phyloP scores from a whole-genome alignment of 2,329 filamentous ascomycete genomes.

The Westerdykella ornata region DNA sequence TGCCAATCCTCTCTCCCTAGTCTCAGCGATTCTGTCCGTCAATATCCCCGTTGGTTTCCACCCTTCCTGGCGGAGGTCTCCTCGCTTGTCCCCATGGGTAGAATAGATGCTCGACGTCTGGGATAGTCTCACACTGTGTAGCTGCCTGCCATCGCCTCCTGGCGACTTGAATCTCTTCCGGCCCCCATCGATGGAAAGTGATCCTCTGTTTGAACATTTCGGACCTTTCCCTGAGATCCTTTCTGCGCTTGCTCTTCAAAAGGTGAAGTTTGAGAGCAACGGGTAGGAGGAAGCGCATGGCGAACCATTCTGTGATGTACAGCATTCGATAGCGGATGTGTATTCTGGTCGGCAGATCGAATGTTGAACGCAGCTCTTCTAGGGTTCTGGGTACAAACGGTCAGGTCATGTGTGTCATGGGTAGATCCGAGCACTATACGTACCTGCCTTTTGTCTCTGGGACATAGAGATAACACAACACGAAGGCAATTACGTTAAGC shows the following conservation, averaged over 20 bases:
- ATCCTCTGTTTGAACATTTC: neutral
- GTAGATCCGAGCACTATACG: neutral
- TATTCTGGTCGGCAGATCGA: constrained; percentile 17
- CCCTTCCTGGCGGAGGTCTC: neutral
- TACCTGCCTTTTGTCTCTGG: constrained; percentile 18
- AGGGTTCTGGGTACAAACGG: constrained; percentile 9
- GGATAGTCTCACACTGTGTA: neutral
- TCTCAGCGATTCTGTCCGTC: too few relatives aligned
- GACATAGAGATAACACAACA: constrained; percentile 23
- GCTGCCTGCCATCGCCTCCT: neutral
- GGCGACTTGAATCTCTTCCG: neutral
- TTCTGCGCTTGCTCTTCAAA: neutral
- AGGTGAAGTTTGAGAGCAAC: neutral
- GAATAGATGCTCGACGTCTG: neutral
- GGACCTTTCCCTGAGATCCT: neutral
- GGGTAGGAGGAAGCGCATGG: constrained; percentile 9
- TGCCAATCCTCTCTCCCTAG: too few relatives aligned
- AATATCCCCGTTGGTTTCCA: too few relatives aligned
- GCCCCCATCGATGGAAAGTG: neutral
- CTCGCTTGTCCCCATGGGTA: neutral
- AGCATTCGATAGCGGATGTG: constrained; percentile 13
- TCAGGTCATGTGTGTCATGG: neutral
- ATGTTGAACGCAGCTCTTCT: constrained; percentile 20
- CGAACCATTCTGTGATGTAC: constrained; percentile 12
- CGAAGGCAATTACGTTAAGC: constrained; percentile 21